These are phyloP conservation scores for Neurospora sp. DNA, from an alignment of 495 filamentous ascomycete species.

Conservation along the genomic window DNA sequence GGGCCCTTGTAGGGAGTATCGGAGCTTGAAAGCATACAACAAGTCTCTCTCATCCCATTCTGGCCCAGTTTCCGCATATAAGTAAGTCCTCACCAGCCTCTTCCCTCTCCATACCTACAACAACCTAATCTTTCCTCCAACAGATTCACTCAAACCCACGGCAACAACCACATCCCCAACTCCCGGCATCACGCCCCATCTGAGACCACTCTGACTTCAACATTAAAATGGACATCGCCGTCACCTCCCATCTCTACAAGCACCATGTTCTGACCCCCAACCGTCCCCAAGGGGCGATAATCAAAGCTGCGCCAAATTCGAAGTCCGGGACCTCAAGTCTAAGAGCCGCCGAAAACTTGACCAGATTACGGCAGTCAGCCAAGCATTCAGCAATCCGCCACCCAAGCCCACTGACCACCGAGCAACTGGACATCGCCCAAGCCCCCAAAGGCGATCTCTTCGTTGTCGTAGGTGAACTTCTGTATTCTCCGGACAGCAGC, in stretches of 20 bases:
- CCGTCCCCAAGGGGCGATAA: neutral
- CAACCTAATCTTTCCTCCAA: neutral
- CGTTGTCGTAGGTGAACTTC: neutral
- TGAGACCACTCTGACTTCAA: neutral
- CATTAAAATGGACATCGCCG: neutral
- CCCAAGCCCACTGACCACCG: neutral
- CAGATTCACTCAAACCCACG: neutral
- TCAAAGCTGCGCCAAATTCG: neutral
- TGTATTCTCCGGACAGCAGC: neutral
- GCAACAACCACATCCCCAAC: neutral
- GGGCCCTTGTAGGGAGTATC: neutral
- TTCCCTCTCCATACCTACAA: neutral
- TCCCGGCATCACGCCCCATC: neutral
- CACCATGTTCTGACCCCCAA: neutral
- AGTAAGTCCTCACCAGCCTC: neutral
- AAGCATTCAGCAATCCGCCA: neutral
- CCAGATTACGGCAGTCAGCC: neutral
- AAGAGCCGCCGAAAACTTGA: neutral
- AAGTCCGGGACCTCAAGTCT: neutral
- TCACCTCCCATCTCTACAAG: neutral
- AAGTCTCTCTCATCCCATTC: neutral
- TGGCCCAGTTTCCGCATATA: neutral
- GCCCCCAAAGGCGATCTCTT: neutral
- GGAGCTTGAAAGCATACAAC: neutral
- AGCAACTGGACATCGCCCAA: neutral